Percentiles rank a stretch among this genome's conserved stretches.
phyloP scores from a whole-genome alignment of 192 early-diverging fungal genomes.

The Spizellomyces punctatus region DNA sequence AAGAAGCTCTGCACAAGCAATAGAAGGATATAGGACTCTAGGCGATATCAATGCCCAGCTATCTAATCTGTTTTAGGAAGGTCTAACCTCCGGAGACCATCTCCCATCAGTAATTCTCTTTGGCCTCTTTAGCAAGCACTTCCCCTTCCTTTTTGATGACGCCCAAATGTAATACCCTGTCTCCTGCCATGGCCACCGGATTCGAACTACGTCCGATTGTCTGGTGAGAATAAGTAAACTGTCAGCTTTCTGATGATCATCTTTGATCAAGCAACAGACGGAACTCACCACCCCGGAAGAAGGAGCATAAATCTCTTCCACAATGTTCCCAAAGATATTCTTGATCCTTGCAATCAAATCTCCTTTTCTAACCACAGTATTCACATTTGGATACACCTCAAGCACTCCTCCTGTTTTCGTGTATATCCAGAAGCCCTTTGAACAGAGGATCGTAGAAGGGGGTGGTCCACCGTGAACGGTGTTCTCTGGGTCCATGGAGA shows the following conservation, averaged over 20 bases:
- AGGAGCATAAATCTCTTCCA: constrained; percentile 82
- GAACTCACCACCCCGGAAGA: constrained; percentile 70
- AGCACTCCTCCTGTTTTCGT: constrained; percentile 84
- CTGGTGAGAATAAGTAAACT: background rate
- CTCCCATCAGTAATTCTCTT: constrained; percentile 52
- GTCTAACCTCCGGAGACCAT: background rate
- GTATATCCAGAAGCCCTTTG: constrained; percentile 77
- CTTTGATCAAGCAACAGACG: background rate
- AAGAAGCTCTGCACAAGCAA: no score
- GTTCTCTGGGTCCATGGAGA: constrained; percentile 31
- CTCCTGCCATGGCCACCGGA: constrained; percentile 85
- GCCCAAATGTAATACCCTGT: constrained; percentile 85
- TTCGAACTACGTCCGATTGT: constrained; percentile 79
- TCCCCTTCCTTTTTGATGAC: constrained; percentile 61
- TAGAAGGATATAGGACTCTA: no score
- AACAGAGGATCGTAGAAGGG: constrained; percentile 53
- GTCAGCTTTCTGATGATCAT: background rate
- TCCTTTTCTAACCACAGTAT: constrained; percentile 80
- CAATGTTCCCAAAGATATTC: constrained; percentile 87
- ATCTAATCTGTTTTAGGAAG: no score
- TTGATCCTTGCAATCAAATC: constrained; percentile 83
- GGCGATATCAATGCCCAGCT: no score
- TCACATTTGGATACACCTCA: constrained; percentile 81
- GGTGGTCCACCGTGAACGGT: constrained; percentile 20
- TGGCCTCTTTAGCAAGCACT: constrained; percentile 47